A percentile compares a stretch with the other conserved stretches of the same genome.
phyloP scores from a whole-genome alignment of 306 rosid species.

The Ceratonia siliqua region DNA sequence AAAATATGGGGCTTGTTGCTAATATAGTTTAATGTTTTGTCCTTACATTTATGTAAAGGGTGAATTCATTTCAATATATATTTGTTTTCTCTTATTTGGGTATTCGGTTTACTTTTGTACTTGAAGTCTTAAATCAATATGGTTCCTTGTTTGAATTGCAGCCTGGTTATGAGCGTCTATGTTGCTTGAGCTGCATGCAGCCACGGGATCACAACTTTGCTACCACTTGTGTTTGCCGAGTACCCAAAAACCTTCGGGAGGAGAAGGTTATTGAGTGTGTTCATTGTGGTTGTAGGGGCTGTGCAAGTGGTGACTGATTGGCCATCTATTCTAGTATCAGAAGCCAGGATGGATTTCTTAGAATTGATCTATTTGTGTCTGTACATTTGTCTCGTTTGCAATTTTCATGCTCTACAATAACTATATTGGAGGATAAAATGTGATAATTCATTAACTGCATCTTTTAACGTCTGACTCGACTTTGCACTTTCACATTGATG shows the following conservation, averaged over 20 bases:
- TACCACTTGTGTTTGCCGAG: constrained; percentile 88
- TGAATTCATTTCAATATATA: background rate
- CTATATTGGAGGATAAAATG: background rate
- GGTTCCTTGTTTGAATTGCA: constrained; percentile 43
- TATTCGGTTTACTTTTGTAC: background rate
- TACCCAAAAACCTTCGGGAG: constrained; percentile 84
- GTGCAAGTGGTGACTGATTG: constrained; percentile 82
- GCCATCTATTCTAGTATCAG: background rate
- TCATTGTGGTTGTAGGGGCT: constrained; percentile 87
- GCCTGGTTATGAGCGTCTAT: constrained; percentile 91
- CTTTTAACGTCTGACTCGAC: too few relatives aligned
- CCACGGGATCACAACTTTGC: constrained; percentile 92
- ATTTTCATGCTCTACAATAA: background rate
- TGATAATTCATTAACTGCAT: background rate
- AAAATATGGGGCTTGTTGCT: background rate
- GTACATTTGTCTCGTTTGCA: background rate
- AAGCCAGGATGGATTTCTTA: background rate
- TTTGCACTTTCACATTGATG: background rate
- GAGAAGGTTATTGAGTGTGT: constrained; percentile 89
- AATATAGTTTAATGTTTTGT: background rate
- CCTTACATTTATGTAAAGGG: background rate
- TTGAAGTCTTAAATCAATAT: background rate
- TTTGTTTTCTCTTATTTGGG: background rate
- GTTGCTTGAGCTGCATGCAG: constrained; percentile 90
- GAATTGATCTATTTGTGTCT: background rate